Evolutionary conservation across 305 asterid species (phyloP).

Genomic region (Rubia tinctorum): DNA sequence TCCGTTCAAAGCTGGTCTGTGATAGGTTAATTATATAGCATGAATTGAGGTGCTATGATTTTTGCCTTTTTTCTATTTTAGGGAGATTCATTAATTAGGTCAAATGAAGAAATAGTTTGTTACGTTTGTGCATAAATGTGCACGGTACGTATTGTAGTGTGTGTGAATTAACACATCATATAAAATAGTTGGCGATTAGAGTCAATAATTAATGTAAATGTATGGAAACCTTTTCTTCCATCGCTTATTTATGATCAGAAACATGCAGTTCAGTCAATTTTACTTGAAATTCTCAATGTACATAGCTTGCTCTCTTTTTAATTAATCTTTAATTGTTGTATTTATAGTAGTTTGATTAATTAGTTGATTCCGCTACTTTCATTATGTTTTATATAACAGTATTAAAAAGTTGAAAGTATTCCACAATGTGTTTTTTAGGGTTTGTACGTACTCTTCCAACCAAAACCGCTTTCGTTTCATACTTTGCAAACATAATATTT

Average conservation of each 20-base stretch:
- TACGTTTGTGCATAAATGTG: neutral
- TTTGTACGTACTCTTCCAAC: too few relatives aligned
- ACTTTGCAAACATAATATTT: too few relatives aligned
- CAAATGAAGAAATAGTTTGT: neutral
- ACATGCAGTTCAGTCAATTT: neutral
- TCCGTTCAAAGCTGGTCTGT: slow-evolving; percentile 36
- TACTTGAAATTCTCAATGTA: too few relatives aligned
- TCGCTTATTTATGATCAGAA: neutral
- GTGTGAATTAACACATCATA: neutral
- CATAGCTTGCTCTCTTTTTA: too few relatives aligned
- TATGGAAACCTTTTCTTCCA: neutral
- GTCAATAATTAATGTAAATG: neutral
- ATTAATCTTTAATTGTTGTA: too few relatives aligned
- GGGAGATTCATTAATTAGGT: neutral
- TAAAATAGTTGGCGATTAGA: neutral
- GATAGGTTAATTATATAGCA: neutral
- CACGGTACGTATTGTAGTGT: neutral
- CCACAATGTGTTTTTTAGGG: too few relatives aligned
- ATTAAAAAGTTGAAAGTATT: too few relatives aligned
- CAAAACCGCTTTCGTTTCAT: too few relatives aligned
- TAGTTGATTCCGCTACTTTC: too few relatives aligned
- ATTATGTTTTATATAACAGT: too few relatives aligned
- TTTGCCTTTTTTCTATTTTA: neutral
- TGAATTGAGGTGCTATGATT: neutral
- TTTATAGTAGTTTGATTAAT: too few relatives aligned